Base-by-base conservation (phyloP, 805 yeast genomes). In the Myxozyma sirexii region DNA sequence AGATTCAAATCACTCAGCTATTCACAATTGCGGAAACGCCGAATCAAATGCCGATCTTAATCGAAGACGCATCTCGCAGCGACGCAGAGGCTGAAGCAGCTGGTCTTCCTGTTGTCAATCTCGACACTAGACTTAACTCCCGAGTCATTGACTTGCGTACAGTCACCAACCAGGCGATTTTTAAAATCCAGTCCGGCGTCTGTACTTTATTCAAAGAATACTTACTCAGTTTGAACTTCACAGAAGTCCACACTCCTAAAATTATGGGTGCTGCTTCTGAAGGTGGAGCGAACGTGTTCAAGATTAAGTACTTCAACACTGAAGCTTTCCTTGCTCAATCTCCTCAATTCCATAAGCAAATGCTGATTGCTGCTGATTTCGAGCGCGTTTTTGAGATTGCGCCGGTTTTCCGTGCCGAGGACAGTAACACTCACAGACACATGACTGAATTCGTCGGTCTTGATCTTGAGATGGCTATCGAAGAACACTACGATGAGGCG, bases 391-490 rank as follows among this genome's bases (percentile, higher is more conserved):
- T 84, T 74, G 99, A 94, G 79, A 82, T 94, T 71, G 98, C 94
- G 1, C 98, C 99, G 38, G 98, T 94, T 45, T 94, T 94, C 84
- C 85, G 99, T 78, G 99, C 99, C 59, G 99, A 94, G 77, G 93
- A 94, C 82, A 93, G 98, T 63, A 92, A 94, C 80, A 93, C 99
- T 21, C 98, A 94, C 77, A 92, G 99, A 79, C 99, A 94, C 77
- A 87, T 94, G 96, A 94, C 99, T 58, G 99, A 94, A 78, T 94
- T 94, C 75, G 88, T 88, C 63, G 99, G 99, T 60, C 85, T 96
- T 70, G 99, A 94, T 81, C 78, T 94, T 78, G 99, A 94, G 78
- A 91, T 94, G 96, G 89, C 97, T 10, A 88, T 94, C 72, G 98
- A 94, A 79, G 97, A 92, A 79, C 97, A 94, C 78, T 94, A 94